These are phyloP conservation scores for Candida pseudocylindracea DNA, from an alignment of 1,139 yeast genomes.

Conservation along the genomic window DNA sequence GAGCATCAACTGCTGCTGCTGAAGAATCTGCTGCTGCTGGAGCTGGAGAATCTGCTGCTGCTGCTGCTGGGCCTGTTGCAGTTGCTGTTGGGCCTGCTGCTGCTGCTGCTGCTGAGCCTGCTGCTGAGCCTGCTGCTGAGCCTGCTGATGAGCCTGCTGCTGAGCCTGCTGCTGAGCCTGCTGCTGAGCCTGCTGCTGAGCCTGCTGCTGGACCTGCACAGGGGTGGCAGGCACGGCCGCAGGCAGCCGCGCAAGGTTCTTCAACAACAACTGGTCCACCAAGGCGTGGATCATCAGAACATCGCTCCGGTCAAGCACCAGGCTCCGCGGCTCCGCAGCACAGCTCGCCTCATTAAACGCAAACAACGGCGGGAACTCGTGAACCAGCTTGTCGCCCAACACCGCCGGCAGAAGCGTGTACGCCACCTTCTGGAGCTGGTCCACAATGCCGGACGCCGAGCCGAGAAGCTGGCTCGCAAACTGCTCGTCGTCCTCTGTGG, in stretches of 20 bases:
- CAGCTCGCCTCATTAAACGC: no score
- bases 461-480: neutral
- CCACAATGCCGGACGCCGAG: no score
- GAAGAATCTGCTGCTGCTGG: slow-evolving; percentile 3
- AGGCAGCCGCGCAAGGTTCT: no score
- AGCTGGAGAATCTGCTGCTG: slow-evolving; percentile 5
- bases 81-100: slow-evolving; percentile 5
- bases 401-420: no score
- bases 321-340: no score
- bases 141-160: slow-evolving; percentile 5
- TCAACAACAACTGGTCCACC: no score
- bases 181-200: slow-evolving; percentile 4
- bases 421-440: no score
- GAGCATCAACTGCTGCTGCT: slow-evolving; percentile 2
- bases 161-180: slow-evolving; percentile 5
- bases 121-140: slow-evolving; percentile 2
- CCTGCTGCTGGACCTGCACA: slow-evolving; percentile 4
- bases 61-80: slow-evolving; percentile 5
- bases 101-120: slow-evolving; percentile 5
- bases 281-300: no score
- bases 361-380: no score
- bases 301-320: no score
- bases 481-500: neutral
- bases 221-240: no score
- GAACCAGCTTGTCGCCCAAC: no score